A percentile compares a stretch with the other conserved stretches of the same genome.
phyloP scores from a whole-genome alignment of 2,329 filamentous ascomycete species.

The Colletotrichum filicis region DNA sequence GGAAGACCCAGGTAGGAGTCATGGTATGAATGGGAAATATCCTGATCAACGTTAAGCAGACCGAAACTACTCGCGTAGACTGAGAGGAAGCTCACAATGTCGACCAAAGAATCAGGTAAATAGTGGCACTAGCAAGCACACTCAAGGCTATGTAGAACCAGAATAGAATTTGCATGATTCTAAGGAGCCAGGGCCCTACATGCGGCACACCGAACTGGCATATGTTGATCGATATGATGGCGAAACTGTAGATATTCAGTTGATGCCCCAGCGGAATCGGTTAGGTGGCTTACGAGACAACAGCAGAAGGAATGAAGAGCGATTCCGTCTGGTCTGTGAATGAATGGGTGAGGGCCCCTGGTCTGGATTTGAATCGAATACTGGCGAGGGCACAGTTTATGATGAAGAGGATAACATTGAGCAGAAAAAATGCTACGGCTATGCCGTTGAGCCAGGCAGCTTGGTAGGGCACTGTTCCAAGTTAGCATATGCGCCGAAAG shows the following conservation, averaged over 20 bases:
- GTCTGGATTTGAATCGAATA: conserved; percentile 75
- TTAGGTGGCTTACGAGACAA: conserved; percentile 50
- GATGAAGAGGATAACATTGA: conserved; percentile 72
- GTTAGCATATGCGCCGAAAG: conserved; percentile 66
- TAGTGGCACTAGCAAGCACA: conserved; percentile 73
- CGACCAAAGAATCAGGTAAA: conserved; percentile 80
- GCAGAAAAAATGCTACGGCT: conserved; percentile 69
- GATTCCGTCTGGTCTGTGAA: conserved; percentile 83
- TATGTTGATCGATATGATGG: conserved; percentile 81
- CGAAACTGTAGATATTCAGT: conserved; percentile 64
- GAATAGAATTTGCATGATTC: conserved; percentile 73
- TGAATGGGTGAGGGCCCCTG: conserved; percentile 76
- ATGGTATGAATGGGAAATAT: conserved; percentile 78
- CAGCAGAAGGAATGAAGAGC: conserved; percentile 78
- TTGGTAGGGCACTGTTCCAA: conserved; percentile 59
- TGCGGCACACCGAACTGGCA: conserved; percentile 78
- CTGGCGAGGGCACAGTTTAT: conserved; percentile 73
- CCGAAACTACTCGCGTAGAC: not conserved
- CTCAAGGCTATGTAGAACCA: conserved; percentile 80
- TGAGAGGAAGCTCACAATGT: conserved; percentile 56
- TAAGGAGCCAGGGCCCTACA: conserved; percentile 70
- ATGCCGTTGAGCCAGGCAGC: conserved; percentile 68
- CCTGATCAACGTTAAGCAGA: conserved; percentile 42
- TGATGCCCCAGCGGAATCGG: conserved; percentile 39
- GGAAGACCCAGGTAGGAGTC: conserved; percentile 91